Evolutionary conservation across 169 alveolate species (phyloP), one percentile per base, ranked within the genome.

Genomic region (Babesia bigemina): DNA sequence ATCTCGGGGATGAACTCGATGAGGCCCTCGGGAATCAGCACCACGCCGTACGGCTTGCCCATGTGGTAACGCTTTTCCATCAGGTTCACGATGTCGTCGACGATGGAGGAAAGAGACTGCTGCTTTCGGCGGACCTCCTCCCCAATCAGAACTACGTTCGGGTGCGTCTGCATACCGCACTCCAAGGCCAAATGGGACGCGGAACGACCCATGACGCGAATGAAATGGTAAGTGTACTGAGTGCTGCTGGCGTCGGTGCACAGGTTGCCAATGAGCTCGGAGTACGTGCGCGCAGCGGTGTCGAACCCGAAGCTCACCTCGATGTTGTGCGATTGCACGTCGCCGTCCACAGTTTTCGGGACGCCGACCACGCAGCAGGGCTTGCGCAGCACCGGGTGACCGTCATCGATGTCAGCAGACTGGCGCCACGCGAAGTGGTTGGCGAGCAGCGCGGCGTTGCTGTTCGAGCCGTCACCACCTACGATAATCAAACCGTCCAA

Each of bases 321-420:
- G 33, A 97, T 95, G 86, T 94, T 94, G 53, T 94, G 95, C 66
- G 96, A 93, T 86, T 95, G 96, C 76, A 98, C 88, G 88, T 98
- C 99, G 24, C 99, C 99, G 79, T 98, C 99, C 63, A 98, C 98
- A 6, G 99, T 98, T 92, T 98, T 98, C 1, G 99, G 99, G 21
- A 96, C 95, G 6, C 99, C 99, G 24, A 97, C 92, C 22, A 98
- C 97, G 56, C 91, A 77, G 17, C 87, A 79, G 8, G 55, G 65
- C 75, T 79, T 79, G 47, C 86, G 63, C 55, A 85, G 60, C 47
- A 86, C 67, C 13, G 85, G 66, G 44, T 86, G 74, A 47, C 91
- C 67, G 13, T 70, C 70, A 0, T 59, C 6, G 53, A 19, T 12
- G 26, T 14, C 21, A 12, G 29, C 49, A 53, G 58, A 39, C 74